Base-by-base conservation (phyloP, 2,329 filamentous ascomycete species). In the Lasiodiplodia citricola region DNA sequence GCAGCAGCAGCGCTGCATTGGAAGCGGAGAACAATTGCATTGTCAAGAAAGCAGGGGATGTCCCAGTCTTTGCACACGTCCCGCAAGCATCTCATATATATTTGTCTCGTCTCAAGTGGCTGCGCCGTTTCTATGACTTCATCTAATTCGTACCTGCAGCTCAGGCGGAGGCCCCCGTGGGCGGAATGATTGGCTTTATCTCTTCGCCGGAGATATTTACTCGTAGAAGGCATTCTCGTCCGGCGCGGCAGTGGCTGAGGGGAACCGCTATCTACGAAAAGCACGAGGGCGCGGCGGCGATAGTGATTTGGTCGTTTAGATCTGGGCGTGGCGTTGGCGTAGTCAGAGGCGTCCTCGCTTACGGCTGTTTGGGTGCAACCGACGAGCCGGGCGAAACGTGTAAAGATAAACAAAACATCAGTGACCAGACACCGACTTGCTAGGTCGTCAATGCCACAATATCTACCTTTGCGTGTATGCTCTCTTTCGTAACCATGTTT, bases 121-220 rank as follows among this genome's bases (percentile, higher is more conserved):
- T 6, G 7, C 21, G 50, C 41, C 47, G 14, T 51, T 35, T 51
- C 25, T 10, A 50, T 50, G 41, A 63, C 28, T n/a, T 51, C 57
- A 62, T 62, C 41, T 11, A 62, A 62, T 35, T 62, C 38, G 57
- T 62, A 62, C 57, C 41, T 63, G 58, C 58, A 63, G 58, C 23
- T 31, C 25, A 23, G 8, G 14, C 25, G 58, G 18, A 28, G 58
- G 13, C 28, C 25, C 58, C 44, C 41, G 58, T 63, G 41, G 44
- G 58, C 21, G 25, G 41, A 28, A 35, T 63, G 58, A 63, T 63
- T 63, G 44, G 58, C 58, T 44, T 63, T 51, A 63, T 63, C 58
- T 63, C 11, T n/a, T 18, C 38, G 21, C 57, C 58, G 58, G 58
- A 37, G 58, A 10, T 4, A 21, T 14, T 51, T 51, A n/a, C 58